phyloP scores from a whole-genome alignment of 176 grass and related monocot genomes.

The Elaeis guineensis region DNA sequence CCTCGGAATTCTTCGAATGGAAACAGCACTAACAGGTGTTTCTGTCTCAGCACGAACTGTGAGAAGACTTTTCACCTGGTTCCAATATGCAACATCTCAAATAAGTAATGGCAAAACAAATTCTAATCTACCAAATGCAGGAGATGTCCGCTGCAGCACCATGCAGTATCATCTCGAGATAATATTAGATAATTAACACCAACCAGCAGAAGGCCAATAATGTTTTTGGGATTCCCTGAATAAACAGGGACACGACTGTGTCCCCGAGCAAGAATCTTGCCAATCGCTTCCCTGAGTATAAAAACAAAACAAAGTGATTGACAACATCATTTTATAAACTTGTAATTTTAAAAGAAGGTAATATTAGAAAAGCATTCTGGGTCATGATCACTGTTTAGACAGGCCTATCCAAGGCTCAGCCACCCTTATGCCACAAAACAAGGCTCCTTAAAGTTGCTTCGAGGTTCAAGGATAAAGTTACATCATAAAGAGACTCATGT shows the following conservation, averaged over 20 bases:
- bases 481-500: no score
- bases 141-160: no score
- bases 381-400: no score
- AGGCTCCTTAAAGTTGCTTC: no score
- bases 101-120: constrained; percentile 11
- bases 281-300: constrained; percentile 88
- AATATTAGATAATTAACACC: background rate
- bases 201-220: constrained; percentile 97
- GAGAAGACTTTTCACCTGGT: constrained; percentile 97
- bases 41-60: constrained; percentile 99
- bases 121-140: no score
- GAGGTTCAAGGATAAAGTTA: no score
- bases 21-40: constrained; percentile 98
- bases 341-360: no score
- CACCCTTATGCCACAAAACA: no score
- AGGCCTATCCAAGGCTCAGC: no score
- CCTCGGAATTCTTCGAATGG: constrained; percentile 98
- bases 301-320: constrained; percentile 5
- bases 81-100: constrained; percentile 15
- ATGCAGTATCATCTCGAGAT: no score
- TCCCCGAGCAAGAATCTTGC: constrained; percentile 98
- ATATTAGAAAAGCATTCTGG: no score
- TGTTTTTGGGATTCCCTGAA: constrained; percentile 81
- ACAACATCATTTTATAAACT: no score
- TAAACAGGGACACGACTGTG: constrained; percentile 99